phyloP scores from a whole-genome alignment of 2,329 filamentous ascomycete genomes.

The Pyrenochaeta sp. region DNA sequence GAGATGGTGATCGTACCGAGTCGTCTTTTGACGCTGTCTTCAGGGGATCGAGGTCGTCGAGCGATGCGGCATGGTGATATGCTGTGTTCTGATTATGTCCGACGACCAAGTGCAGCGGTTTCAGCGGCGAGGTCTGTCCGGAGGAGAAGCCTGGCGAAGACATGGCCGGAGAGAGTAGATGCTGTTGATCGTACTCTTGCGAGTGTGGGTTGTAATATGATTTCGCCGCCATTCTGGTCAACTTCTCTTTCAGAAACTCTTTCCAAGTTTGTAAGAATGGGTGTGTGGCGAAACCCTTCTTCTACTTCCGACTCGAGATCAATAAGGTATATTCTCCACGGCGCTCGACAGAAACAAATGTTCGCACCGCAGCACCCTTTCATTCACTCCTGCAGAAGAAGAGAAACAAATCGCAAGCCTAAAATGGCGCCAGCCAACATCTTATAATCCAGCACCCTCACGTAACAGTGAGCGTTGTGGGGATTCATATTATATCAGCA shows the following conservation, averaged over 20 bases:
- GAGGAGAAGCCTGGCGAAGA: constrained; percentile 13
- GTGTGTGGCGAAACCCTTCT: too few species aligned
- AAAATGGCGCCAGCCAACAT: constrained; percentile 1
- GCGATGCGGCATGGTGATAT: constrained; percentile 11
- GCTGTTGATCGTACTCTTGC: constrained; percentile 19
- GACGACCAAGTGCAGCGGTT: constrained; percentile 21
- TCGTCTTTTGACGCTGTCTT: constrained; percentile 27
- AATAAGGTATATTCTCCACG: too few species aligned
- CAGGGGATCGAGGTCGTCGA: constrained; percentile 24
- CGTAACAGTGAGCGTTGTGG: background rate
- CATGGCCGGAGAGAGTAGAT: constrained; percentile 17
- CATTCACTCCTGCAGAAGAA: background rate
- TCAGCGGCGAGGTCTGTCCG: constrained; percentile 17
- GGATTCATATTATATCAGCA: constrained; percentile 2
- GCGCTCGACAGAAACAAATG: too few species aligned
- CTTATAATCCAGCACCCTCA: too few species aligned
- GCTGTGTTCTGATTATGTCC: constrained; percentile 12
- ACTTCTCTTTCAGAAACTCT: too few species aligned
- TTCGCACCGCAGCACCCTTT: background rate
- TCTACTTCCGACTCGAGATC: too few species aligned
- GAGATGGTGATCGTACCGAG: constrained; percentile 26
- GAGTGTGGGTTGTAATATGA: constrained; percentile 18
- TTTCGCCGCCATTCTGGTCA: constrained; percentile 20
- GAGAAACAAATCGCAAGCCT: background rate
- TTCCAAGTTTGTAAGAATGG: too few species aligned